A percentile compares a stretch with the other conserved stretches of the same genome.
Conservation (phyloP, 208 protist species). For the Willaertia magna region DNA sequence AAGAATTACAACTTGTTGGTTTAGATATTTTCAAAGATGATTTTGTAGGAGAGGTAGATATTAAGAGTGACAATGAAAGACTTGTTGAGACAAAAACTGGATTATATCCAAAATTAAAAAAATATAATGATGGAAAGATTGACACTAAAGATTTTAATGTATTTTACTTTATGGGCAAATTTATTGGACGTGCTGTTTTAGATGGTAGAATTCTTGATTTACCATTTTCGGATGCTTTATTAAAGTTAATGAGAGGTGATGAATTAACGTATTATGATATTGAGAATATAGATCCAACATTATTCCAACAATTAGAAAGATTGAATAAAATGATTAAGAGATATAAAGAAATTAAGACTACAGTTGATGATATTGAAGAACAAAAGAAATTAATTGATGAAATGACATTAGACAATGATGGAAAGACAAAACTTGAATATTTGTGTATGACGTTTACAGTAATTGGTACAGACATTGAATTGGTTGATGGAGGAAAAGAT, state of each 20-base stretch:
- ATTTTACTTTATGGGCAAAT: slow-evolving; percentile 39
- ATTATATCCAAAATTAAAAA: neutral
- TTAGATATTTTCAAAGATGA: neutral
- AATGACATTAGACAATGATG: neutral
- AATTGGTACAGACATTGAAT: slow-evolving; percentile 47
- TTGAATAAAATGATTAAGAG: neutral
- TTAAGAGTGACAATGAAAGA: neutral
- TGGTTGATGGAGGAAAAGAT: slow-evolving; percentile 16
- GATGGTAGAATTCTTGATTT: slow-evolving; percentile 56
- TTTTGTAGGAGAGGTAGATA: neutral
- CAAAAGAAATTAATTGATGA: neutral
- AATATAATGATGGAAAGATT: too few species aligned
- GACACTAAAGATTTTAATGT: neutral
- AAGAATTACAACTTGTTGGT: neutral
- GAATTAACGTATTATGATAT: slow-evolving; percentile 51
- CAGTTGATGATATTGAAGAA: neutral
- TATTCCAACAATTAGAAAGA: slow-evolving; percentile 34
- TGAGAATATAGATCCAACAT: slow-evolving; percentile 36
- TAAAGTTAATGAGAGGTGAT: slow-evolving; percentile 58
- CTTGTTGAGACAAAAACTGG: neutral
- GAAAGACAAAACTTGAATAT: slow-evolving; percentile 30
- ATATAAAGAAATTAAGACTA: neutral
- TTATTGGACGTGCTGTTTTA: slow-evolving; percentile 55
- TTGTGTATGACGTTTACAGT: slow-evolving; percentile 56
- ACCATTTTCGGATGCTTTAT: slow-evolving; percentile 47